Conservation (phyloP, 1,284 basidiomycete genomes). For the Ceratobasidium sp. region DNA sequence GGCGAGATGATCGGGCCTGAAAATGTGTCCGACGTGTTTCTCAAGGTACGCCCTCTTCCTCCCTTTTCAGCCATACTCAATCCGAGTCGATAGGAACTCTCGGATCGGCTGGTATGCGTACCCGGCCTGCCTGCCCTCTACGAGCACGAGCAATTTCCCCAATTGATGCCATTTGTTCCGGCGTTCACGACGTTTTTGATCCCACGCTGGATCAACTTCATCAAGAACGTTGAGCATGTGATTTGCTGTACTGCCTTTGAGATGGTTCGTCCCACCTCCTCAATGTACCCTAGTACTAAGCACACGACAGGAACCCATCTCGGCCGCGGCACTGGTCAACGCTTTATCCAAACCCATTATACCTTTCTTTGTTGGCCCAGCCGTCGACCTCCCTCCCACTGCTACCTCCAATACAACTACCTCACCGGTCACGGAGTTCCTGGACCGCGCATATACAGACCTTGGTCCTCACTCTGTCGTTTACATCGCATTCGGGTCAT, state of each 20-base stretch:
- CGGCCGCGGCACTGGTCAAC: not conserved
- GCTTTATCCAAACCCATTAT: not conserved
- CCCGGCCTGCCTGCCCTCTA: slow-evolving; percentile 11
- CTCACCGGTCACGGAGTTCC: slow-evolving; percentile 3
- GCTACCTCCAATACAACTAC: not conserved
- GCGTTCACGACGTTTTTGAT: not conserved
- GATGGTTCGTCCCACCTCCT: slow-evolving; percentile 10
- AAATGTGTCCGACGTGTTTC: not conserved
- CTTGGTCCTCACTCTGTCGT: slow-evolving; percentile 16
- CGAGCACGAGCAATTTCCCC: slow-evolving; percentile 26
- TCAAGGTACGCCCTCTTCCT: not conserved
- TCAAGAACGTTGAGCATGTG: slow-evolving; percentile 1
- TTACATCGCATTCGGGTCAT: slow-evolving; percentile 33
- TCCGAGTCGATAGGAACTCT: not conserved
- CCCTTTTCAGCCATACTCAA: not conserved
- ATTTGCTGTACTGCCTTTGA: not conserved
- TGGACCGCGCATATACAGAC: slow-evolving; percentile 26
- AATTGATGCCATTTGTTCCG: not conserved
- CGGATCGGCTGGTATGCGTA: slow-evolving; percentile 7
- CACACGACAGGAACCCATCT: slow-evolving; percentile 3
- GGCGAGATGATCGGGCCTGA: not conserved
- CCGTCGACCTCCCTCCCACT: not conserved
- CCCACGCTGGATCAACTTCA: not conserved
- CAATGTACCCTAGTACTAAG: not conserved
- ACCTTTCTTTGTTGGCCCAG: slow-evolving; percentile 5